Evolutionary conservation across 2,329 filamentous ascomycete genomes (phyloP).

Genomic region (Ciborinia camelliae): DNA sequence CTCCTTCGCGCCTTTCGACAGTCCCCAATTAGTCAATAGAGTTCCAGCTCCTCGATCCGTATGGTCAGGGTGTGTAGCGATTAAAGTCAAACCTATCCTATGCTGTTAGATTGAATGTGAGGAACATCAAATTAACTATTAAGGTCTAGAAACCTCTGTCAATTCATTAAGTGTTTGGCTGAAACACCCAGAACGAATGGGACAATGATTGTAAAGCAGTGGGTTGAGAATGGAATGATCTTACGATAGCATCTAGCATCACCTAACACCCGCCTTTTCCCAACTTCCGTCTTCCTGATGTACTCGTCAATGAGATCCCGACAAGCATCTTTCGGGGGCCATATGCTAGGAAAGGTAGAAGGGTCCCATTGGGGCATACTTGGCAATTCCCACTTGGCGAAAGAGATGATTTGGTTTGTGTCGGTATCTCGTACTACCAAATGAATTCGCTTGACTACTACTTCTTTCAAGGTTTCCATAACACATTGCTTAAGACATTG

Average conservation of each 20-base stretch:
- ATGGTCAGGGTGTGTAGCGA: slow-evolving; percentile 29
- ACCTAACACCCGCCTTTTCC: slow-evolving; percentile 28
- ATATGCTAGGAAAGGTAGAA: slow-evolving; percentile 10
- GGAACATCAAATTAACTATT: background rate
- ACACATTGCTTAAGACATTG: slow-evolving; percentile 27
- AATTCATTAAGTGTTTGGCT: background rate
- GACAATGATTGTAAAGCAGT: background rate
- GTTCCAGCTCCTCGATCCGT: slow-evolving; percentile 31
- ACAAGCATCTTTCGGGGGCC: slow-evolving; percentile 23
- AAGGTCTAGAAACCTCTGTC: background rate
- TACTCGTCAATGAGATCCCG: slow-evolving; percentile 28
- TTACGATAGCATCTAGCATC: slow-evolving; percentile 32
- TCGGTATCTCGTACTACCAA: slow-evolving; percentile 29
- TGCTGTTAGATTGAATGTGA: background rate
- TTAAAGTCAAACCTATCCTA: slow-evolving; percentile 30
- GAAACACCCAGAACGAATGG: background rate
- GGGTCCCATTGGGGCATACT: slow-evolving; percentile 4
- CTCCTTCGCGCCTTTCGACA: slow-evolving; percentile 25
- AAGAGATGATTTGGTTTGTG: slow-evolving; percentile 27
- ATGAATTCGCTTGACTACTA: slow-evolving; percentile 23
- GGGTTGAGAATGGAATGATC: slow-evolving; percentile 10
- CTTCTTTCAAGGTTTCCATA: slow-evolving; percentile 21
- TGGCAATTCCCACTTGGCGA: slow-evolving; percentile 36
- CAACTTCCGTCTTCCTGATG: slow-evolving; percentile 24
- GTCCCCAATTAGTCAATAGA: slow-evolving; percentile 31